Conservation (phyloP, 2,329 filamentous ascomycete species). For the Neonectria punicea region DNA sequence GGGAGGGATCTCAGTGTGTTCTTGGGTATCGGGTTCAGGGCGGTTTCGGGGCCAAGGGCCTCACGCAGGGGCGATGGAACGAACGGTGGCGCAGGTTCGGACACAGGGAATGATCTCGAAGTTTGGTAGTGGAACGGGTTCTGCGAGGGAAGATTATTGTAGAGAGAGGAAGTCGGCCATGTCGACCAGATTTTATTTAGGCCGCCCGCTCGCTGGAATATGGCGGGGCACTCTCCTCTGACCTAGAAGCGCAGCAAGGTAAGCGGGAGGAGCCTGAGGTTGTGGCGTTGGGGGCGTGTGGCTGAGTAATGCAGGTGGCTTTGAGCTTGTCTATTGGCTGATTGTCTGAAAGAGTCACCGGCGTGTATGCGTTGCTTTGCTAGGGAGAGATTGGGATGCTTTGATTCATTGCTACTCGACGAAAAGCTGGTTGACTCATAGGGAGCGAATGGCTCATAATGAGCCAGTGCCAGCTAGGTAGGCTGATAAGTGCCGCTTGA, state of each 20-base stretch:
- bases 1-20: neutral
- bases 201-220: slow-evolving; percentile 15
- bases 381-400: neutral
- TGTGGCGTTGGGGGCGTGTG: neutral
- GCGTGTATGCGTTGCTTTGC: neutral
- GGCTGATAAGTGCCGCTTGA: no score
- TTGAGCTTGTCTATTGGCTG: neutral
- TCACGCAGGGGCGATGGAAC: neutral
- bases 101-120: neutral
- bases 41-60: slow-evolving; percentile 6
- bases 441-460: neutral
- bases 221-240: slow-evolving; percentile 38
- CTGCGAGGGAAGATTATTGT: slow-evolving; percentile 6
- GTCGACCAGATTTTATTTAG: slow-evolving; percentile 42
- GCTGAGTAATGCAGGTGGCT: slow-evolving; percentile 1
- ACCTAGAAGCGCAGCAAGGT: neutral
- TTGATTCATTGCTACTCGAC: neutral
- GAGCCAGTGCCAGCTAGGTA: neutral
- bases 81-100: neutral
- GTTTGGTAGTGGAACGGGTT: slow-evolving; percentile 1
- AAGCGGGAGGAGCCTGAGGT: neutral
- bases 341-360: neutral
- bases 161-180: slow-evolving; percentile 30
- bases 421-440: neutral
- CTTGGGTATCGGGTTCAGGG: neutral